These are phyloP conservation scores for Hypholoma sublateritium DNA, from an alignment of 768 basidiomycete species.

Conservation along the genomic window DNA sequence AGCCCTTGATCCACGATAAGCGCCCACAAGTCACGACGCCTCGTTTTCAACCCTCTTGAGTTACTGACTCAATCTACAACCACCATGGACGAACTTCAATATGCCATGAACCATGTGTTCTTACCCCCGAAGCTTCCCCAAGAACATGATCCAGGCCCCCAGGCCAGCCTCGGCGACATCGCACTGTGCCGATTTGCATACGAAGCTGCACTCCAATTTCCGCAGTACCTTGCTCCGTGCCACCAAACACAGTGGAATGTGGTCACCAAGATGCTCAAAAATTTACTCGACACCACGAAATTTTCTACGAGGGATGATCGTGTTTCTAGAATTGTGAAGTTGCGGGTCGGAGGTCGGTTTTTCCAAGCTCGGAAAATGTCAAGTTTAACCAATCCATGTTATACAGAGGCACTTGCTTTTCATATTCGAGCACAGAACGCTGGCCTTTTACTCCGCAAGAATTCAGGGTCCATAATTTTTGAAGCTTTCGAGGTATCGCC, in stretches of 20 bases:
- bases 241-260: slow-evolving; percentile 25
- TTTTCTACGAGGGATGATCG: background rate
- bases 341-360: slow-evolving; percentile 13
- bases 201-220: slow-evolving; percentile 19
- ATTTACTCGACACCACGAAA: slow-evolving; percentile 10
- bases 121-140: slow-evolving; percentile 41
- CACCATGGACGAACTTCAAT: slow-evolving; percentile 18
- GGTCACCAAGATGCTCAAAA: slow-evolving; percentile 27
- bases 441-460: slow-evolving; percentile 38
- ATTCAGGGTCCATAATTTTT: slow-evolving; percentile 27
- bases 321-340: slow-evolving; percentile 1
- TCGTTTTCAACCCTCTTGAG: too few species aligned
- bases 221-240: slow-evolving; percentile 1
- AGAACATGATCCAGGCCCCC: slow-evolving; percentile 21
- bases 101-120: slow-evolving; percentile 39
- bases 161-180: slow-evolving; percentile 21
- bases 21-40: too few species aligned
- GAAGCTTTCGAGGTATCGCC: slow-evolving; percentile 50
- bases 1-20: too few species aligned
- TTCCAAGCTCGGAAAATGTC: background rate
- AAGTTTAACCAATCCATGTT: slow-evolving; percentile 11
- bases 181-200: slow-evolving; percentile 22
- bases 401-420: slow-evolving; percentile 35
- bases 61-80: background rate
- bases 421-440: slow-evolving; percentile 49